phyloP scores from a whole-genome alignment of 2,329 filamentous ascomycete species.

The Colletotrichum australisinense region DNA sequence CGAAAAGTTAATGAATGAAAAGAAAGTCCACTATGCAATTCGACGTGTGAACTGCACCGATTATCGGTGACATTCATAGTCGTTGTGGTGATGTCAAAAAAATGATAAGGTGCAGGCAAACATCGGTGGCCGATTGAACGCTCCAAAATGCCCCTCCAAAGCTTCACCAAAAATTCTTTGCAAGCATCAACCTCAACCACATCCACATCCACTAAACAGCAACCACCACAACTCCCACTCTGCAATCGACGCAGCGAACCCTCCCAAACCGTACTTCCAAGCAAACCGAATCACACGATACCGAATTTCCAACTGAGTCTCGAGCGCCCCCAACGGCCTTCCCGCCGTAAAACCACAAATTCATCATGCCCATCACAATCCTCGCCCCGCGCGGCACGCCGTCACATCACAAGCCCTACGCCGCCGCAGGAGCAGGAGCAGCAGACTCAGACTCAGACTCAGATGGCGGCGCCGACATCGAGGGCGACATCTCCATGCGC shows the following conservation, averaged over 20 bases:
- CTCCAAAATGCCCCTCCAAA: constrained; percentile 32
- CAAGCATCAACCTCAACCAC: constrained; percentile 15
- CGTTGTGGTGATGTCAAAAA: neutral
- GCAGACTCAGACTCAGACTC: constrained; percentile 57
- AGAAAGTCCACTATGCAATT: neutral
- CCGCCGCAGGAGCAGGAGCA: constrained; percentile 50
- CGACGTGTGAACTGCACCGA: neutral
- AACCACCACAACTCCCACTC: neutral
- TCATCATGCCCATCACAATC: constrained; percentile 60
- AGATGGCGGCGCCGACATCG: constrained; percentile 57
- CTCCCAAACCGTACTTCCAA: neutral
- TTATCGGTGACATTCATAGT: neutral
- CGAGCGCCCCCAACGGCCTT: neutral
- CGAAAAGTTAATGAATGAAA: neutral
- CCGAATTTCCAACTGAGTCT: neutral
- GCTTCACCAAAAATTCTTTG: constrained; percentile 36
- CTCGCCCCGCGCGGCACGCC: constrained; percentile 52
- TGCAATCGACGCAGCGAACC: neutral
- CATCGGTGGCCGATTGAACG: neutral
- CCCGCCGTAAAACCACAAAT: neutral
- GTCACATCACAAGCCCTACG: constrained; percentile 38
- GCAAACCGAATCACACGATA: neutral
- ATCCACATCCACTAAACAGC: constrained; percentile 13
- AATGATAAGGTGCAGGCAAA: neutral
- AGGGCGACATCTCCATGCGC: constrained; percentile 59